These are phyloP conservation scores for Plasmodium knowlesi DNA, from an alignment of 169 alveolate species.

Conservation along the genomic window DNA sequence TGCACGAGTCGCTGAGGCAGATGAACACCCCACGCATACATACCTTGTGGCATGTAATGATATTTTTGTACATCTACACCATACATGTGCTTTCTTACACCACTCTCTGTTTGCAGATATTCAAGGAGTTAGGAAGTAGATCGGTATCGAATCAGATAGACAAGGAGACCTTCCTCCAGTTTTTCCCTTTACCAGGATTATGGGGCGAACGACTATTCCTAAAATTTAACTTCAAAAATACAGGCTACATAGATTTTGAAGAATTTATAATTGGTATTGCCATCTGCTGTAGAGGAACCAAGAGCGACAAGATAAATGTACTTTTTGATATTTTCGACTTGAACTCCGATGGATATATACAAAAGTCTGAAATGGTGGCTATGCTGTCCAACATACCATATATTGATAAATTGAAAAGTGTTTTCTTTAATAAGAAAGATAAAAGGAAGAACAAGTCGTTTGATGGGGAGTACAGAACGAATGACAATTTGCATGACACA, in stretches of 20 bases:
- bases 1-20: neutral
- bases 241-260: constrained; percentile 87
- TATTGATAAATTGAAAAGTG: constrained; percentile 77
- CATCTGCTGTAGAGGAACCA: constrained; percentile 90
- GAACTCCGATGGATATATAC: constrained; percentile 85
- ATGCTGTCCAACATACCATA: constrained; percentile 90
- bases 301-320: constrained; percentile 86
- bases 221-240: constrained; percentile 82
- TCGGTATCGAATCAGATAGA: constrained; percentile 84
- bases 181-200: constrained; percentile 89
- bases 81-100: neutral
- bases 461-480: constrained; percentile 2
- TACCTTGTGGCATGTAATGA: neutral
- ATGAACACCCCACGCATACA: neutral
- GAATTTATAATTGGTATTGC: constrained; percentile 88
- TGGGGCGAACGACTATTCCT: constrained; percentile 91
- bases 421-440: constrained; percentile 56
- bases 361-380: constrained; percentile 88
- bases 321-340: constrained; percentile 89
- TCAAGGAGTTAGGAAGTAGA: constrained; percentile 87
- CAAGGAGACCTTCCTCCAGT: constrained; percentile 90
- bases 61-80: neutral
- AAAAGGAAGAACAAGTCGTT: neutral
- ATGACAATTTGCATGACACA: neutral
- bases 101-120: constrained; percentile 50